These are phyloP conservation scores for Naganishia kalamii DNA, from an alignment of 768 basidiomycete genomes.

Conservation along the genomic window DNA sequence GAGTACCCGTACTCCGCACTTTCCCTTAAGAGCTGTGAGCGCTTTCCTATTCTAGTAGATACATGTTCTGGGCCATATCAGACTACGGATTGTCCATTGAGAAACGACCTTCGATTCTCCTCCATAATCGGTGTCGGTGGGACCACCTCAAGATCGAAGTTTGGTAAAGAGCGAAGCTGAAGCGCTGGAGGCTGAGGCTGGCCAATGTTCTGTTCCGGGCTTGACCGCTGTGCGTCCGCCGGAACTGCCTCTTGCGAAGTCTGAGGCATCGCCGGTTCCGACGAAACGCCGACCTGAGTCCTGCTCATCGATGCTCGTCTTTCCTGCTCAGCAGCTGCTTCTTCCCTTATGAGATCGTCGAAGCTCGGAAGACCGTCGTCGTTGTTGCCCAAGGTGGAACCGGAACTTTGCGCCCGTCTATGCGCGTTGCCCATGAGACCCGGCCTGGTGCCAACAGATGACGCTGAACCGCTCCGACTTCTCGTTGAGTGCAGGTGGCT, in stretches of 20 bases:
- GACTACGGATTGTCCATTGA: not conserved
- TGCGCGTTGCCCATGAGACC: not conserved
- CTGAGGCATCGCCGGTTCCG: not conserved
- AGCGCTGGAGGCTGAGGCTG: not conserved
- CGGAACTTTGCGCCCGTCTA: not conserved
- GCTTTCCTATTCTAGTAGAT: too few relatives aligned
- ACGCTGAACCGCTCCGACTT: conserved; percentile 6
- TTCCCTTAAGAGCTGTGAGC: too few relatives aligned
- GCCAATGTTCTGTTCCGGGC: too few relatives aligned
- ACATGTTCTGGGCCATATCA: not conserved
- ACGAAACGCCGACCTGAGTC: not conserved
- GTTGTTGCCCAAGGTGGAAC: not conserved
- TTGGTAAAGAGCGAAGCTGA: not conserved
- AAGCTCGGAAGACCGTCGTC: conserved; percentile 1
- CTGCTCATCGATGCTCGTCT: not conserved
- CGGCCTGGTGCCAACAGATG: not conserved
- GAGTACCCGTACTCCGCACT: too few relatives aligned
- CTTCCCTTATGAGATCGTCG: conserved; percentile 13
- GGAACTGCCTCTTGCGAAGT: too few relatives aligned
- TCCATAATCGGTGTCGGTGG: conserved; percentile 15
- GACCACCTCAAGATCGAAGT: conserved; percentile 16
- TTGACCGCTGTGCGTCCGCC: not conserved
- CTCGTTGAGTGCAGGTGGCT: not conserved
- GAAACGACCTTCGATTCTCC: conserved; percentile 1
- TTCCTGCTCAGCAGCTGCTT: conserved; percentile 2